These are phyloP conservation scores for Calonectria montana DNA, from an alignment of 2,329 filamentous ascomycete genomes.

Conservation along the genomic window DNA sequence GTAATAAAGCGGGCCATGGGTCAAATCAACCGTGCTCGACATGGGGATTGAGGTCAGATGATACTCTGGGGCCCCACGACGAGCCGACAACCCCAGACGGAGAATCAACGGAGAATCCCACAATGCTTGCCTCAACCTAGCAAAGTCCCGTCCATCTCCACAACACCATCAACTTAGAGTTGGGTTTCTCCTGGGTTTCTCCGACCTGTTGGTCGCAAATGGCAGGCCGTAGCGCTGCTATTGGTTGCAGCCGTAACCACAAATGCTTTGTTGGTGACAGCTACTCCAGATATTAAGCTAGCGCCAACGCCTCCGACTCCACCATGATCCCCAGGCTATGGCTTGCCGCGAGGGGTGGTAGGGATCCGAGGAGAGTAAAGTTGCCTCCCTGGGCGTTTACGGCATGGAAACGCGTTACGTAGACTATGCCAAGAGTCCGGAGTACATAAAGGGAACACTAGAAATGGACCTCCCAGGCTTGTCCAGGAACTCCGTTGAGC, in stretches of 20 bases:
- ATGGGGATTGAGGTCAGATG: background rate
- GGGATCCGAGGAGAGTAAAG: background rate
- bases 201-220: background rate
- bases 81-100: background rate
- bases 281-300: background rate
- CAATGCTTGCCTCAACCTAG: background rate
- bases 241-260: background rate
- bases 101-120: constrained; percentile 3
- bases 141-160: background rate
- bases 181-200: constrained; percentile 2
- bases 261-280: background rate
- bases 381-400: background rate
- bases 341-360: background rate
- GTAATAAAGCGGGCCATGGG: background rate
- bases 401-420: background rate
- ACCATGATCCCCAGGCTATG: background rate
- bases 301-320: background rate
- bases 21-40: background rate
- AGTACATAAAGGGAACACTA: background rate
- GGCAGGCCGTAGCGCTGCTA: background rate
- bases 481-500: background rate
- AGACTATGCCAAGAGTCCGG: background rate
- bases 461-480: background rate
- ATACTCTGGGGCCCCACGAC: background rate
- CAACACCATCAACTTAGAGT: background rate